Base-by-base conservation (phyloP, 768 basidiomycete genomes). In the Suillus decipiens region DNA sequence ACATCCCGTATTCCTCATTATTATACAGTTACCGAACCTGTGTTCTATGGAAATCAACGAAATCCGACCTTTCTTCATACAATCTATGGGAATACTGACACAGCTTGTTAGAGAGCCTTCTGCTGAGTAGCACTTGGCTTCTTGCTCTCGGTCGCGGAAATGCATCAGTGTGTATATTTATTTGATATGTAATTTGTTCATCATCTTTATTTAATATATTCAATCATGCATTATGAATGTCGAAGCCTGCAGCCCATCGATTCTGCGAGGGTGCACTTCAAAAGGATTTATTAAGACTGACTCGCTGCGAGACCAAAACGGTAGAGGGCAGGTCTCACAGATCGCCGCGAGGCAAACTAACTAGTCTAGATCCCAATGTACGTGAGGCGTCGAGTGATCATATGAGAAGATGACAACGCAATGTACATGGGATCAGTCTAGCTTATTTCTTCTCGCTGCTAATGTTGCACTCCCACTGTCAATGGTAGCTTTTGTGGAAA, bases 41-140 rank as follows among this genome's bases (percentile, higher is more conserved):
- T 90, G 87, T 64, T 86, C 92, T 1, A 89, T 96, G 89, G 95
- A 97, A 75, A 92, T 97, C 76, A 94, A 95, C 77, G 95, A 96
- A 73, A 90, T 96, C 68, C 84, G 93, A 42, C 93, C 95, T 2
- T 92, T 93, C 79, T 95, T 96, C 70, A 80, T 90, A 39, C 87
- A 87, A 66, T 85, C 93, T 1, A 95, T 95, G 92, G 81, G 83
- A 62, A 75, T 91, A 50, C 76, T 93, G 50, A 86, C 82, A 0
- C 86, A 89, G 64, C 79, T 93, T 11, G 75, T 69, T 15, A 65
- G 73, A 51, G 69, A 69, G n/a, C 58, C 64, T 11, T 19, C 50
- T 37, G 63, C 63, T 24, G 63, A 53, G 48, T 60, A 60, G 31
- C 39, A 10, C 15, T 5, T 24, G 36, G 5, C 7, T 55, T 36